Base-by-base conservation (phyloP, 352 stramenopile genomes). In the Phytophthora europaea region DNA sequence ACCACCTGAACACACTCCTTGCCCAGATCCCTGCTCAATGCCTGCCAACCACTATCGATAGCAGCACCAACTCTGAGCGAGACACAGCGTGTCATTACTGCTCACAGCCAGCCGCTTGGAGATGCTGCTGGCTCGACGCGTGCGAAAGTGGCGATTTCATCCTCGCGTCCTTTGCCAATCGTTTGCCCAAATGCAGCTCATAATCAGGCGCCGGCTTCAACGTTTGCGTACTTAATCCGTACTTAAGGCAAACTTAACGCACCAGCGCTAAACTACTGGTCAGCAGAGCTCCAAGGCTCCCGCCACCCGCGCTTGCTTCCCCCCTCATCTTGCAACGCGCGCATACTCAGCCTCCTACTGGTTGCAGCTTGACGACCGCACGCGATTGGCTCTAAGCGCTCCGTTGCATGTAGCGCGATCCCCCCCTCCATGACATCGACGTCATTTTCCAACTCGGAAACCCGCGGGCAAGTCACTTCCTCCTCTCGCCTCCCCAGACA, bases 371-470 rank as follows among this genome's bases (percentile, higher is more conserved):
- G 1, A 4, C 58, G 67, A 80, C 59, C 31, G 2, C n/a, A 70
- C 67, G n/a, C 63, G 69, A 43, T 72, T 81, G 78, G 78, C 70
- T 75, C 73, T 48, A 53, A 70, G 69, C 64, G 73, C 67, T 75
- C 59, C 23, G 48, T 6, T 57, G 36, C 36, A 18, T 18, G 5
- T 45, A 6, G 36, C 36, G 36, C 36, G 36, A 45, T 45, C 36
- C 36, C 36, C 36, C 26, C 31, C 53, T 38, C 56, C 18, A 20
- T 34, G 31, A 31, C 34, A 50, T 67, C 61, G 56, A 75, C 65
- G 73, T 84, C 79, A 86, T 86, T 84, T 82, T 74, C 70, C 70
- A 86, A 86, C 73, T 83, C 70, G 79, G 70, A 75, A 65, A 78
- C 61, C 60, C 31, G 54, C 67, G 55, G 58, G 51, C 73, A 83